These are phyloP conservation scores for Leishmania tarentolae DNA, from an alignment of 208 protist species.

Conservation along the genomic window DNA sequence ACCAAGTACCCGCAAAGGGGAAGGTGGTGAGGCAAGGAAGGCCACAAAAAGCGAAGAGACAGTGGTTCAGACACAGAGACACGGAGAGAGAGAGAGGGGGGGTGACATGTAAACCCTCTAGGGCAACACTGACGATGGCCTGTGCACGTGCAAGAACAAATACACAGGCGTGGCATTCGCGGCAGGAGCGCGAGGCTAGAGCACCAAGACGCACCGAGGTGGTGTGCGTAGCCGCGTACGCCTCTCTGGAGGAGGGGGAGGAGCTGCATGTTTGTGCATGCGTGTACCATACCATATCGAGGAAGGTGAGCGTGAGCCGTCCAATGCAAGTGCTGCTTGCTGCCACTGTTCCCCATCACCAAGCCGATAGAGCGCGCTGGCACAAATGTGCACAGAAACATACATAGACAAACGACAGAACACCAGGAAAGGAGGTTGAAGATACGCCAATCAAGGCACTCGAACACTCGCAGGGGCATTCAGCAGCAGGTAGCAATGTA, in stretches of 20 bases:
- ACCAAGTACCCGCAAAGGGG: not conserved
- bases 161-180: not conserved
- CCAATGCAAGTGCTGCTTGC: not conserved
- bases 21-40: not conserved
- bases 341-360: not conserved
- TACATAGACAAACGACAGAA: not conserved
- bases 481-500: not conserved
- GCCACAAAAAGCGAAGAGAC: not conserved
- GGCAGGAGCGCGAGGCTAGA: not conserved
- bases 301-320: not conserved
- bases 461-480: not conserved
- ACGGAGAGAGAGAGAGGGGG: not conserved
- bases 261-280: not conserved
- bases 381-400: not conserved
- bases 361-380: not conserved
- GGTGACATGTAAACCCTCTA: too few species aligned
- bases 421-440: not conserved
- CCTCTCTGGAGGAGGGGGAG: not conserved
- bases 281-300: not conserved
- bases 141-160: not conserved
- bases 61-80: not conserved
- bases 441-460: not conserved
- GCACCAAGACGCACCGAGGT: not conserved
- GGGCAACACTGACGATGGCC: not conserved
- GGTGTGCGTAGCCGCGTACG: not conserved